These are phyloP conservation scores for Fusarium gaditjirri DNA, from an alignment of 2,329 filamentous ascomycete species.

Conservation along the genomic window DNA sequence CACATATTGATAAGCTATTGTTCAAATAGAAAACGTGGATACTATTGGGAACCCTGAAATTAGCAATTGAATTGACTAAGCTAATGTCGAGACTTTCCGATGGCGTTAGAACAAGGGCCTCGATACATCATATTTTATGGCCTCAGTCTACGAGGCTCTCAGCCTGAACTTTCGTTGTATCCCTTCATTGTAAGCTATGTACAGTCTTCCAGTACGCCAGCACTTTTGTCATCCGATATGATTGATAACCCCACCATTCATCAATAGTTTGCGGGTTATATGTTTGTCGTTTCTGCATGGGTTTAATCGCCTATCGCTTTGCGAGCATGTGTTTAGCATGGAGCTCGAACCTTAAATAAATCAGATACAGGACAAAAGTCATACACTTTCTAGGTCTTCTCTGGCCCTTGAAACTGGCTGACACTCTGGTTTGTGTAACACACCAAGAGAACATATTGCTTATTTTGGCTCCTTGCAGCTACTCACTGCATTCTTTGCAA, in stretches of 20 bases:
- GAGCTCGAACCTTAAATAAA: not conserved
- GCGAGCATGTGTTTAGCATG: not conserved
- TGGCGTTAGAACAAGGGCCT: not conserved
- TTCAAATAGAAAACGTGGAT: not conserved
- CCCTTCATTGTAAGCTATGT: not conserved
- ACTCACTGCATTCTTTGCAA: no score
- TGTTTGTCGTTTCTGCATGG: not conserved
- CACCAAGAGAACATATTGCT: not conserved
- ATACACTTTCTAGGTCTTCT: rapidly evolving
- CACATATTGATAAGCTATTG: not conserved
- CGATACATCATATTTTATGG: not conserved
- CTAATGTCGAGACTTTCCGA: not conserved
- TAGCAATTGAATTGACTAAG: not conserved
- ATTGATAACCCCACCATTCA: not conserved
- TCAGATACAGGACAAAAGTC: no score
- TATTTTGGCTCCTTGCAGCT: not conserved
- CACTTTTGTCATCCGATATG: not conserved
- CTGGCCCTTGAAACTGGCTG: not conserved
- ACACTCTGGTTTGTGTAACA: not conserved
- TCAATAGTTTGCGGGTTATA: not conserved
- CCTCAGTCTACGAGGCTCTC: not conserved
- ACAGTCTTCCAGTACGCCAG: not conserved
- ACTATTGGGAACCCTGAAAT: not conserved
- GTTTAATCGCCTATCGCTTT: no score
- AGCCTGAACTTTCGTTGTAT: not conserved